Percentiles rank a stretch among this genome's conserved stretches.
Evolutionary conservation across 2,329 filamentous ascomycete species (phyloP).

Genomic region (Magnaporthiopsis poae): DNA sequence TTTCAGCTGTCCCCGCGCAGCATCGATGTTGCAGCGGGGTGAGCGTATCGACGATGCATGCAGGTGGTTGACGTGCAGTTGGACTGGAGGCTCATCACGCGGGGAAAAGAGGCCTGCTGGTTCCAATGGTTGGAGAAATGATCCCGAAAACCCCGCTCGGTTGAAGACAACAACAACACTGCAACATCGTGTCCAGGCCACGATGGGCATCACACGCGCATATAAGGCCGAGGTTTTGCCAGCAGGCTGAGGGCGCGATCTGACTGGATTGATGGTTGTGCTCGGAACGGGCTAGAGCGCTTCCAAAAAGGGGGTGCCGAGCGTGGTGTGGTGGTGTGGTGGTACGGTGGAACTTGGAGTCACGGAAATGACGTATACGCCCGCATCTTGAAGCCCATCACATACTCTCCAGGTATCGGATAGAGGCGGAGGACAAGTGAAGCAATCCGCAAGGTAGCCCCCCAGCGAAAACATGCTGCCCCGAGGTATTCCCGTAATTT

Average conservation of each 20-base stretch:
- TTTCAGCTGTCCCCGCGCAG: background rate
- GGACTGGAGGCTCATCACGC: no score
- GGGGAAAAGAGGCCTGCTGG: background rate
- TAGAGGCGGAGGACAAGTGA: background rate
- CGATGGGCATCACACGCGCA: background rate
- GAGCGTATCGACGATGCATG: background rate
- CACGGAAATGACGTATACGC: background rate
- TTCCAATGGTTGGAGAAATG: background rate
- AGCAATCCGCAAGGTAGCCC: background rate
- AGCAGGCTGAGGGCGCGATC: background rate
- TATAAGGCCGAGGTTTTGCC: background rate
- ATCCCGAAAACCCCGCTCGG: background rate
- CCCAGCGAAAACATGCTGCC: background rate
- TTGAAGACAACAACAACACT: background rate
- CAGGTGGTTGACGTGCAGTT: background rate
- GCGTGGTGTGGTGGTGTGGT: background rate
- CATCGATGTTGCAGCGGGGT: background rate
- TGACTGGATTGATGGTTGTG: no score
- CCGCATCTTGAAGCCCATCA: background rate
- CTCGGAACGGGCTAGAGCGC: background rate
- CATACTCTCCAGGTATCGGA: background rate
- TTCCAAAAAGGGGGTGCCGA: no score
- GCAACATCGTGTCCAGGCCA: background rate
- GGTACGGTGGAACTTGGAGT: no score
- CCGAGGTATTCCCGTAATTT: no score